Conservation (phyloP, 2,329 filamentous ascomycete genomes). For the Epichloe uncinata region DNA sequence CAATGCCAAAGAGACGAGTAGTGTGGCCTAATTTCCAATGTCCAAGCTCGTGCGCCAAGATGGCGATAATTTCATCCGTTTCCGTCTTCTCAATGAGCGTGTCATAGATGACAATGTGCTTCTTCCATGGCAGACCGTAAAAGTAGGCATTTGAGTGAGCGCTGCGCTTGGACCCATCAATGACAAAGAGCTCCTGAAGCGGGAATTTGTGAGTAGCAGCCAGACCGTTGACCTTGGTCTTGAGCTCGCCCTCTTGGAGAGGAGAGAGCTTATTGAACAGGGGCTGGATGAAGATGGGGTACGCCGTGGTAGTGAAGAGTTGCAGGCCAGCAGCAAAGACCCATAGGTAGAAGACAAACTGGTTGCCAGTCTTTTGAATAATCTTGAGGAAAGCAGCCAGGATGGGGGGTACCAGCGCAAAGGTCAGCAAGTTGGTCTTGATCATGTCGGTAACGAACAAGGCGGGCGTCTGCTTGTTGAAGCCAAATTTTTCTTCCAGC, state of each 20-base stretch:
- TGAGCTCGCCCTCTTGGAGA: conserved; percentile 73
- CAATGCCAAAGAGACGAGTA: conserved; percentile 77
- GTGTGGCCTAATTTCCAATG: conserved; percentile 97
- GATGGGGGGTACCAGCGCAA: conserved; percentile 78
- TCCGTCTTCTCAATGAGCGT: conserved; percentile 93
- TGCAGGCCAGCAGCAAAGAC: conserved; percentile 80
- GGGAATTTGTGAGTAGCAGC: conserved; percentile 81
- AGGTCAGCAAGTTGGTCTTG: conserved; percentile 74
- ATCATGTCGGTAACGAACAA: conserved; percentile 83
- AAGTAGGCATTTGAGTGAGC: conserved; percentile 90
- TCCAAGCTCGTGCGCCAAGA: conserved; percentile 88
- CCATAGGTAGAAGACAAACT: conserved; percentile 98
- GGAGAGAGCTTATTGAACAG: conserved; percentile 98
- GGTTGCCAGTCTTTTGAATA: conserved; percentile 81
- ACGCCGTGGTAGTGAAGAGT: conserved; percentile 90
- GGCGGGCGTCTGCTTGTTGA: conserved; percentile 93
- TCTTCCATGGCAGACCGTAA: conserved; percentile 97
- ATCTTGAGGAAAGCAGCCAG: conserved; percentile 88
- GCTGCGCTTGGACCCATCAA: conserved; percentile 79
- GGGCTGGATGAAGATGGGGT: conserved; percentile 85
- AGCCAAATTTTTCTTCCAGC: conserved; percentile 88
- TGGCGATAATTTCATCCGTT: conserved; percentile 83
- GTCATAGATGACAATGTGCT: conserved; percentile 99
- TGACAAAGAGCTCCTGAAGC: conserved; percentile 84
- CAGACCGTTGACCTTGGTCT: conserved; percentile 74